These are phyloP conservation scores for Cenchrus purpureus DNA, from an alignment of 176 grass and related monocot species.

Conservation along the genomic window DNA sequence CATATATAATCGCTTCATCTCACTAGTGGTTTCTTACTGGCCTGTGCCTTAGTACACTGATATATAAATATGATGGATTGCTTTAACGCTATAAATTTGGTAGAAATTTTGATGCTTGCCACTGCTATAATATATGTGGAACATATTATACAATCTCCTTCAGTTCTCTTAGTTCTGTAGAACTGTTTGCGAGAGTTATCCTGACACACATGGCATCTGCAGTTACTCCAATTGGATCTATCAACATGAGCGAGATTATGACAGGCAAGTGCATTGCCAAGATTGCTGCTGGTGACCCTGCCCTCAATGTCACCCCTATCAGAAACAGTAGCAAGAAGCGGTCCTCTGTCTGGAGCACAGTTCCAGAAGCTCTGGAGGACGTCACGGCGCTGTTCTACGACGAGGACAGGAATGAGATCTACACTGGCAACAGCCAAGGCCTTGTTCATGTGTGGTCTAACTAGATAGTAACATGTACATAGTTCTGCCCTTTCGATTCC, in stretches of 20 bases:
- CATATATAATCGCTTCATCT: slow-evolving; percentile 10
- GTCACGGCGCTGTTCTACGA: slow-evolving; percentile 96
- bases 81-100: neutral
- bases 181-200: neutral
- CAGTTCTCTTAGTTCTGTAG: neutral
- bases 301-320: slow-evolving; percentile 39
- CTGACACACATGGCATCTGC: slow-evolving; percentile 32
- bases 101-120: neutral
- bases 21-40: neutral
- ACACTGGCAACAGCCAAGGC: slow-evolving; percentile 91
- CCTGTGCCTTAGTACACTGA: neutral
- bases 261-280: slow-evolving; percentile 98
- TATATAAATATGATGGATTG: neutral
- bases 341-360: slow-evolving; percentile 69
- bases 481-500: slow-evolving; percentile 36
- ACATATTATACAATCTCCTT: neutral
- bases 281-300: slow-evolving; percentile 78
- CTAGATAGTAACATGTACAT: slow-evolving; percentile 50
- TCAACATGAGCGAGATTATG: slow-evolving; percentile 98
- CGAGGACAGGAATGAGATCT: slow-evolving; percentile 96
- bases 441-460: slow-evolving; percentile 98
- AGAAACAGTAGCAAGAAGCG: slow-evolving; percentile 44
- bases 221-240: slow-evolving; percentile 74
- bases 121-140: neutral
- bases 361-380: slow-evolving; percentile 86